These are phyloP conservation scores for Lactifluus echinatus DNA, from an alignment of 768 basidiomycete genomes.

Conservation along the genomic window DNA sequence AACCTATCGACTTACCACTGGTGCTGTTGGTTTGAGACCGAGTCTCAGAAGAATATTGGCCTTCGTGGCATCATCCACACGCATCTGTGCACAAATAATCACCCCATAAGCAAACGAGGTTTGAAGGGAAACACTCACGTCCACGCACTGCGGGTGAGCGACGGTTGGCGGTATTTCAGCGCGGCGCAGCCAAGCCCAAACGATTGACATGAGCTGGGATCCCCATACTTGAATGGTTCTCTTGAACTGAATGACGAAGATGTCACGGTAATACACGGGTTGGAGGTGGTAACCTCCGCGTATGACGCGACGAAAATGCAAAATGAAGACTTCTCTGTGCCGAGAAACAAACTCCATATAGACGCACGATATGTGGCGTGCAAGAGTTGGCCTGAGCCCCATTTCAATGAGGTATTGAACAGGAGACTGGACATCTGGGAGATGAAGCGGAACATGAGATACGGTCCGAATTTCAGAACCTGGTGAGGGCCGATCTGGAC, in stretches of 20 bases:
- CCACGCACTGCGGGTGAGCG: neutral
- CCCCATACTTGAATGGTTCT: neutral
- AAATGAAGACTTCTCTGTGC: neutral
- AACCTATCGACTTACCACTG: neutral
- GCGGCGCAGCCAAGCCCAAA: neutral
- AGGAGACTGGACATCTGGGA: neutral
- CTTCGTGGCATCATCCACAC: neutral
- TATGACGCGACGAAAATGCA: neutral
- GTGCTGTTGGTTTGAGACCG: neutral
- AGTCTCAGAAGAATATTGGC: neutral
- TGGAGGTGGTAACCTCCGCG: neutral
- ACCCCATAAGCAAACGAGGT: no score
- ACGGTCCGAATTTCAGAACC: neutral
- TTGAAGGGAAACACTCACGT: neutral
- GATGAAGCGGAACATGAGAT: neutral
- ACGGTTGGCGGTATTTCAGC: neutral
- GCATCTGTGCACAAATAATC: neutral
- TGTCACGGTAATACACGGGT: neutral
- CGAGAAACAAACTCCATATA: neutral
- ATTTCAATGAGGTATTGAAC: neutral
- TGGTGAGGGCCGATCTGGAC: rapidly evolving
- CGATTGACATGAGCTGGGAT: neutral
- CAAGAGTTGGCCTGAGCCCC: neutral
- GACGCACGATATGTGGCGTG: neutral
- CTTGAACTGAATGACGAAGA: neutral